phyloP scores from a whole-genome alignment of 768 basidiomycete genomes.

The Suillus tomentosus region DNA sequence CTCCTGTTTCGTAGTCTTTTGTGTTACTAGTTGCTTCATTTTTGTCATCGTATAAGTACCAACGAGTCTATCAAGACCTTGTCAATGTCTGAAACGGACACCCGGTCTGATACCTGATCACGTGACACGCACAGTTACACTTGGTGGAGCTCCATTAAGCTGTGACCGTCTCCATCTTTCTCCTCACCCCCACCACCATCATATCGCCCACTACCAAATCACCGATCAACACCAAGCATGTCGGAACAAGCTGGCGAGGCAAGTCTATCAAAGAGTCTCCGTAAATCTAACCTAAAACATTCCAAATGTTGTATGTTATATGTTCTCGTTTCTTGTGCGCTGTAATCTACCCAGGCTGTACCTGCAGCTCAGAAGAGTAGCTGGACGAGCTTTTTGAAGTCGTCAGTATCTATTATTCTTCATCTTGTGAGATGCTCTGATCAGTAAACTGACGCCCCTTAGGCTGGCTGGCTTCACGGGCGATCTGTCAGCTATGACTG shows the following conservation, averaged over 20 bases:
- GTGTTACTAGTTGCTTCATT: slow-evolving; percentile 12
- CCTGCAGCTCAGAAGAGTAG: slow-evolving; percentile 81
- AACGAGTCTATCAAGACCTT: not conserved
- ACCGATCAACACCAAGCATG: slow-evolving; percentile 24
- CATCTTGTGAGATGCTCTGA: not conserved
- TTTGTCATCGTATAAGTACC: slow-evolving; percentile 5
- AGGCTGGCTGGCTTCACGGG: slow-evolving; percentile 88
- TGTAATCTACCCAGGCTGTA: slow-evolving; percentile 53
- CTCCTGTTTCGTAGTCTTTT: slow-evolving; percentile 13
- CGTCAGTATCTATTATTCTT: slow-evolving; percentile 49
- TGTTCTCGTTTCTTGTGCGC: slow-evolving; percentile 19
- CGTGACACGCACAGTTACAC: not conserved
- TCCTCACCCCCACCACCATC: slow-evolving; percentile 13
- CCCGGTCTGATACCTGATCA: not conserved
- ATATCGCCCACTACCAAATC: slow-evolving; percentile 14
- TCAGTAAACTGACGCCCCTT: slow-evolving; percentile 14
- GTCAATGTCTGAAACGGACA: not conserved
- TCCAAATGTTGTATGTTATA: slow-evolving; percentile 35
- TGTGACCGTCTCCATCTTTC: not conserved
- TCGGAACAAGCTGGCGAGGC: slow-evolving; percentile 47
- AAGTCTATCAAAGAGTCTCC: slow-evolving; percentile 26
- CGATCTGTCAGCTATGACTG: slow-evolving; percentile 82
- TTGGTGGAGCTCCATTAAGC: not conserved
- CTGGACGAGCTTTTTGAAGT: slow-evolving; percentile 92
- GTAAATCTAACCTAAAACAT: slow-evolving; percentile 26